Base-by-base conservation (phyloP, 139 green algal species). In the Chlamydomonas sp. region DNA sequence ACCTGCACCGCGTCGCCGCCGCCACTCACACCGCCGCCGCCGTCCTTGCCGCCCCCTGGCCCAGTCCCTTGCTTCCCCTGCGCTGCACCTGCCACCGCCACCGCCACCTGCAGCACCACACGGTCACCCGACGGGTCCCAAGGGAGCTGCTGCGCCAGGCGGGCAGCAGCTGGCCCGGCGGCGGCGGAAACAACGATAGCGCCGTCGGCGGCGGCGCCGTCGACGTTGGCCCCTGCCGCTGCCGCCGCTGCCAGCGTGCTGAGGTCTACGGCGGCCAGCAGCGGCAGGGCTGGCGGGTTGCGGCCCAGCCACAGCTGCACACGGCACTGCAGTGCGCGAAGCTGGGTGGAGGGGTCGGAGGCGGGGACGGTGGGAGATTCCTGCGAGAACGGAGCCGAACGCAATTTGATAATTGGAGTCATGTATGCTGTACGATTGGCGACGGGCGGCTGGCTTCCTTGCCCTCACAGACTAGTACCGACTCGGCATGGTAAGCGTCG, bases 261-360 rank as follows among this genome's bases (percentile, higher is more conserved):
- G 17, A 88, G 73, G 83, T 82, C 63, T 17, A 76, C 63, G n/a
- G 83, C 0, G 14, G 63, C 74, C 1, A 88, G 83, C 6, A 20
- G 63, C 0, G 12, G 49, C 3, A 17, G 17, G 16, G 83, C 83
- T 4, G 73, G n/a, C 31, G 83, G 83, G 74, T 88, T 66, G 62
- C 83, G 83, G 16, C 83, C 83, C 1, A 81, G 6, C 83, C 83
- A 88, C 10, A 88, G 75, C 83, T 88, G 83, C 73, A 88, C 6
- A 0, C 83, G 73, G 73, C 49, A 58, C 83, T 88, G 83, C 74
- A 88, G 62, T 1, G 18, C 9, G 59, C 5, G 16, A 59, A 81
- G 77, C 2, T 49, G 1, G 74, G 74, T 9, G 49, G 74, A 9
- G 5, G 74, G 10, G 49, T 79, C 74, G 74, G 74, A 17, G 17